A percentile compares a stretch with the other conserved stretches of the same genome.
Conservation (phyloP, 2,329 filamentous ascomycete species). For the Aureobasidium subglaciale region DNA sequence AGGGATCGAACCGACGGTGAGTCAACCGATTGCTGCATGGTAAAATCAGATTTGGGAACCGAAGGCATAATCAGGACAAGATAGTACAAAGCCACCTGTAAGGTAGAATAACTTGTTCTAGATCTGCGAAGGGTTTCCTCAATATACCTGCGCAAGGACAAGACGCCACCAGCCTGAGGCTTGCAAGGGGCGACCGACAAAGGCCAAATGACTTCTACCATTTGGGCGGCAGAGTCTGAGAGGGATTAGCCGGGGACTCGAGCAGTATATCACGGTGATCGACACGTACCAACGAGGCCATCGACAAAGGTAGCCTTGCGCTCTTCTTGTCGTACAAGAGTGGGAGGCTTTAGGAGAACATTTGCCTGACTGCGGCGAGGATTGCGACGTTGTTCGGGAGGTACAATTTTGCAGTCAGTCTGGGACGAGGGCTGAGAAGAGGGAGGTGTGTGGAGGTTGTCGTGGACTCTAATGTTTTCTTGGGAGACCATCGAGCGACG, state of each 20-base stretch:
- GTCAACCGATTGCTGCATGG: constrained; percentile 74
- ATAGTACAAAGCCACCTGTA: constrained; percentile 96
- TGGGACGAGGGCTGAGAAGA: constrained; percentile 4
- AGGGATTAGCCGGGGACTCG: constrained; percentile 14
- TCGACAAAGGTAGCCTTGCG: constrained; percentile 94
- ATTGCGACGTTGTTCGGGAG: constrained; percentile 57
- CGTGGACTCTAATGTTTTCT: neutral
- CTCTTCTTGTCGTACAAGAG: constrained; percentile 78
- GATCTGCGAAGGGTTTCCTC: constrained; percentile 94
- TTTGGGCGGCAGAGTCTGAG: constrained; percentile 91
- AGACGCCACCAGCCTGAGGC: constrained; percentile 53
- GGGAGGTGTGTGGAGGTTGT: neutral
- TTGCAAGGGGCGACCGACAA: constrained; percentile 66
- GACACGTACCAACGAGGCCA: constrained; percentile 85
- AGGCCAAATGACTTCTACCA: constrained; percentile 96
- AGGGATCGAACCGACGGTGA: constrained; percentile 67
- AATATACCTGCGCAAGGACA: constrained; percentile 91
- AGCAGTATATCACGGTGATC: neutral
- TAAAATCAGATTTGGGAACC: constrained; percentile 76
- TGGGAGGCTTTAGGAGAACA: constrained; percentile 58
- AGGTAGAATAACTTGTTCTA: constrained; percentile 91
- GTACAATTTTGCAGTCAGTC: constrained; percentile 37
- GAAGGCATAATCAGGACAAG: constrained; percentile 87
- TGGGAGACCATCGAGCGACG: constrained; percentile 1
- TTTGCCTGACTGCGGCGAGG: constrained; percentile 51